phyloP scores from a whole-genome alignment of 768 basidiomycete species.

The Pleurotus djamor region DNA sequence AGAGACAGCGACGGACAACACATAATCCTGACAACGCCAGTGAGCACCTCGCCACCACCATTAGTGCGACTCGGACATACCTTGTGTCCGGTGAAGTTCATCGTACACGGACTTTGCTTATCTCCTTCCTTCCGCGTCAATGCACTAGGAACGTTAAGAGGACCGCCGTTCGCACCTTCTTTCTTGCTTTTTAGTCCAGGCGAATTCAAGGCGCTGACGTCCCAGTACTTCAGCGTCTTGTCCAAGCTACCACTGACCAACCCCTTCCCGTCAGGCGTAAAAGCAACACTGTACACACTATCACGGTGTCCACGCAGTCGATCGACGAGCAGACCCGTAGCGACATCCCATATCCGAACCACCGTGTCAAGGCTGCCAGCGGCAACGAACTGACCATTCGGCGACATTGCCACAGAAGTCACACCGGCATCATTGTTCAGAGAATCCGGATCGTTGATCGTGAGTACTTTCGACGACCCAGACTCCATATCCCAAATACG shows the following conservation, averaged over 20 bases:
- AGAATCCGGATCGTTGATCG: constrained; percentile 50
- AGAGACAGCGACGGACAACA: constrained; percentile 62
- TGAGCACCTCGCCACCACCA: constrained; percentile 39
- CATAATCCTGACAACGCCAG: constrained; percentile 49
- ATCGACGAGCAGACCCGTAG: constrained; percentile 67
- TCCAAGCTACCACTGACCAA: constrained; percentile 92
- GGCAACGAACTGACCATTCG: constrained; percentile 62
- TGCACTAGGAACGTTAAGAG: constrained; percentile 40
- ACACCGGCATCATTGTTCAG: constrained; percentile 52
- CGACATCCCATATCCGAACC: constrained; percentile 72
- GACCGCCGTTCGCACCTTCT: constrained; percentile 33
- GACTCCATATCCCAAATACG: constrained; percentile 28
- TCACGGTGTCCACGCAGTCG: constrained; percentile 73
- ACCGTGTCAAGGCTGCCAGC: constrained; percentile 50
- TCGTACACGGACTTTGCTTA: constrained; percentile 44
- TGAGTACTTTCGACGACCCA: constrained; percentile 38
- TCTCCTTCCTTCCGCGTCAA: constrained; percentile 73
- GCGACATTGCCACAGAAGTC: constrained; percentile 77
- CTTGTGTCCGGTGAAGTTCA: constrained; percentile 83
- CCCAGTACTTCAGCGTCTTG: constrained; percentile 88
- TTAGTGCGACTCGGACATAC: constrained; percentile 35
- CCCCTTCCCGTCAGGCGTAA: constrained; percentile 89
- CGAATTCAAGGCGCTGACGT: constrained; percentile 54
- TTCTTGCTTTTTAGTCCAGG: constrained; percentile 39
- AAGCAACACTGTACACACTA: constrained; percentile 87